Percentiles rank a stretch among this genome's conserved stretches.
These are phyloP conservation scores for Fusarium sp. DNA, from an alignment of 2,329 filamentous ascomycete species.

Conservation along the genomic window DNA sequence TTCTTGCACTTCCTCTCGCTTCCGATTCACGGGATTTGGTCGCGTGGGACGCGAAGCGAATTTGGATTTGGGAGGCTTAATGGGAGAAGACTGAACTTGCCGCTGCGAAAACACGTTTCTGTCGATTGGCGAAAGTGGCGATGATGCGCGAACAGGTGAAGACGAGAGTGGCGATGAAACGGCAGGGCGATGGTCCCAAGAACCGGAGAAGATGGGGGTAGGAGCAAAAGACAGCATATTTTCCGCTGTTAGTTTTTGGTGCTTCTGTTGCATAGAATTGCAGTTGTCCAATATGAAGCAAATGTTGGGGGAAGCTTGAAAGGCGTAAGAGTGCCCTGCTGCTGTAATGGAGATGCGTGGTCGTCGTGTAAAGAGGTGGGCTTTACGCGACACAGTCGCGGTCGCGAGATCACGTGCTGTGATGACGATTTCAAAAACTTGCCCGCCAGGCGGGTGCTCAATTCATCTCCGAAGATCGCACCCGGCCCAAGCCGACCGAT, in stretches of 20 bases:
- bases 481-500: slow-evolving; percentile 47
- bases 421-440: slow-evolving; percentile 8
- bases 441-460: slow-evolving; percentile 1
- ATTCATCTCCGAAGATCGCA: slow-evolving; percentile 37
- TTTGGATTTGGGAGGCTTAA: slow-evolving; percentile 59
- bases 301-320: slow-evolving; percentile 3
- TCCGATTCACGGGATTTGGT: slow-evolving; percentile 72
- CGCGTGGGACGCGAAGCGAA: slow-evolving; percentile 69
- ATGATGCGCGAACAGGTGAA: slow-evolving; percentile 68
- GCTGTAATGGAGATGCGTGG: slow-evolving; percentile 18
- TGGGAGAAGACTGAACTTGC: slow-evolving; percentile 61
- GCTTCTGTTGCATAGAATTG: slow-evolving; percentile 52
- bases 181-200: slow-evolving; percentile 62
- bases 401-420: slow-evolving; percentile 53
- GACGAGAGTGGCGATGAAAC: slow-evolving; percentile 65
- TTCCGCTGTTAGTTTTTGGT: slow-evolving; percentile 46
- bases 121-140: slow-evolving; percentile 60
- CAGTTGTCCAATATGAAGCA: background rate
- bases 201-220: slow-evolving; percentile 59
- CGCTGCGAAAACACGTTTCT: slow-evolving; percentile 58
- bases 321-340: slow-evolving; percentile 6
- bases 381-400: slow-evolving; percentile 43
- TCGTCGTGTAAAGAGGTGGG: slow-evolving; percentile 39
- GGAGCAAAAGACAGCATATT: slow-evolving; percentile 60
- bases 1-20: slow-evolving; percentile 73